Evolutionary conservation across 176 grass and related monocot species (phyloP).

Genomic region (Puccinellia tenuiflora): DNA sequence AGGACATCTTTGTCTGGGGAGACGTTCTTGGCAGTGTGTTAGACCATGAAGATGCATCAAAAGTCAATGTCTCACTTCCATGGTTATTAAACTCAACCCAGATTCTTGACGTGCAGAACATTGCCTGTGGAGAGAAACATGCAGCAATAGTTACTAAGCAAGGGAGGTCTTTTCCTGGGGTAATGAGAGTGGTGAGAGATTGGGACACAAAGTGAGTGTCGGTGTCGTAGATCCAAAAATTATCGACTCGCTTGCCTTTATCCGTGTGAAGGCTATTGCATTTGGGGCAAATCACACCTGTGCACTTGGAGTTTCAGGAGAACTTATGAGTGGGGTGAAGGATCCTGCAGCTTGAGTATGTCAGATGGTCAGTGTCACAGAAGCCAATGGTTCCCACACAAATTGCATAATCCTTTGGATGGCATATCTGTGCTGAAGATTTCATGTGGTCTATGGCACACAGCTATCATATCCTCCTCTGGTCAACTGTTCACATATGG

Average conservation of each 20-base stretch:
- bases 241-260: constrained; percentile 63
- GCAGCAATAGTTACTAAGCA: constrained; percentile 86
- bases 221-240: constrained; percentile 52
- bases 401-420: constrained; percentile 55
- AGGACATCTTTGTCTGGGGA: constrained; percentile 94
- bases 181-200: constrained; percentile 59
- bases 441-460: constrained; percentile 92
- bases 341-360: constrained; percentile 32
- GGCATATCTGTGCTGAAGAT: constrained; percentile 65
- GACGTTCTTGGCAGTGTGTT: constrained; percentile 43
- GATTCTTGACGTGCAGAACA: constrained; percentile 63
- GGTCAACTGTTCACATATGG: constrained; percentile 87
- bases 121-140: constrained; percentile 75
- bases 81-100: constrained; percentile 63
- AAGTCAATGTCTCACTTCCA: constrained; percentile 56
- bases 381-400: constrained; percentile 80
- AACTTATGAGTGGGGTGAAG: constrained; percentile 91
- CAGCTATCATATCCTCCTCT: constrained; percentile 66
- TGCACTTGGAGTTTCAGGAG: constrained; percentile 67
- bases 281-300: constrained; percentile 78
- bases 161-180: constrained; percentile 97
- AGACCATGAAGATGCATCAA: constrained; percentile 33
- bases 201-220: constrained; percentile 63
- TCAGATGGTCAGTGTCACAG: constrained; percentile 32
- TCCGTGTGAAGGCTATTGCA: constrained; percentile 55